Evolutionary conservation across 140 eudicot species (phyloP), one percentile per base, ranked within the genome.

Genomic region (Erigeron philadelphicus): DNA sequence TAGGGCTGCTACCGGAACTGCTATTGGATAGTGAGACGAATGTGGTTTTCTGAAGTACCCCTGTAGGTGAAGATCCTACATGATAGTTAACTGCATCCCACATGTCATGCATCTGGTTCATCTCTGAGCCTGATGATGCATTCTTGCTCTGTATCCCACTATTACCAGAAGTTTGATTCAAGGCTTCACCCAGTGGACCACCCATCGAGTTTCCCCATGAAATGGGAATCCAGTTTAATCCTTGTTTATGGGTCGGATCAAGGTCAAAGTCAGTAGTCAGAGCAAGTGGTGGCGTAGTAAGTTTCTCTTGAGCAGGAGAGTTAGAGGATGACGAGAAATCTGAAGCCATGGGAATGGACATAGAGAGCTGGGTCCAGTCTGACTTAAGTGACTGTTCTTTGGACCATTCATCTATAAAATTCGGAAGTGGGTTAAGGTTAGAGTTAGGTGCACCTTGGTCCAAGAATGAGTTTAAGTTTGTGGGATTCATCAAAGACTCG

Each of bases 281-380:
- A 72, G 84, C 75, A 3, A 81, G 78, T 17, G 90, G 80, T 35
- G 90, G 71, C 35, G 66, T 67, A 0, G 81, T 23, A n/a, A 83
- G 80, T 45, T 83, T 89, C 66, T 91, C 86, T 58, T 81, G 88
- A 56, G 63, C 62, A 4, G 90, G 87, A 10, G 96, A 84, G 69
- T 76, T 79, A 45, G 90, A 71, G 55, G 95, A 75, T 0, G 88
- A 85, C 5, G 90, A 78, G 59, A 90, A 83, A 40, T 82, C 93
- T 7, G 84, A 81, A 63, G 86, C 73, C 87, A 85, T 76, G 7
- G 98, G 96, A 67, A 86, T 89, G 8, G 96, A 93, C 93, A 93
- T 93, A 23, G 98, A 86, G 47, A 93, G 95, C 23, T 81, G 96
- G 76, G 98, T 86, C 96, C 95, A 86, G 79, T 93, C 96, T 1